Conservation (phyloP, 805 yeast genomes). For the Candida manassasensis region DNA sequence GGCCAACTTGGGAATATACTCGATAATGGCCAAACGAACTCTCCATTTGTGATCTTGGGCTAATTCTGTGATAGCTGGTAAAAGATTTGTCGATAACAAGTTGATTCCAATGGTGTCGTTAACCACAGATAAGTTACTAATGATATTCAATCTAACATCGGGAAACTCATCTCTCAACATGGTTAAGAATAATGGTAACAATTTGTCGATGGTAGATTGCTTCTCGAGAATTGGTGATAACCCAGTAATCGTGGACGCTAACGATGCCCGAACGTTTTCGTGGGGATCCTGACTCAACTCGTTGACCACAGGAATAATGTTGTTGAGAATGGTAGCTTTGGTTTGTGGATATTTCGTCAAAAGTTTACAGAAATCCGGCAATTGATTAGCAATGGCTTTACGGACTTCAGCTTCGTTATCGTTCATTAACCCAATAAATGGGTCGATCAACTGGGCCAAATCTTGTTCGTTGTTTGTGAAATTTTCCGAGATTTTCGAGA, state of each 20-base stretch:
- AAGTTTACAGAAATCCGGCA: conserved; percentile 66
- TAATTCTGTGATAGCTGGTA: conserved; percentile 93
- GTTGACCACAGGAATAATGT: conserved; percentile 78
- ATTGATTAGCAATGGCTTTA: conserved; percentile 87
- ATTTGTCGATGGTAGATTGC: conserved; percentile 73
- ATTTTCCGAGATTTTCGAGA: conserved; percentile 64
- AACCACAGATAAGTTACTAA: conserved; percentile 85
- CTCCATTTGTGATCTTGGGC: conserved; percentile 98
- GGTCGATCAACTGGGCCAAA: conserved; percentile 57
- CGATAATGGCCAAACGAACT: conserved; percentile 93
- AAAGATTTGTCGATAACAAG: conserved; percentile 73
- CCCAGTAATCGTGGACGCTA: conserved; percentile 83
- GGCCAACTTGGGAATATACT: conserved; percentile 91
- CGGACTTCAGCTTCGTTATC: conserved; percentile 97
- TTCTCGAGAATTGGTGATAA: conserved; percentile 82
- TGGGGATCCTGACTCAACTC: conserved; percentile 84
- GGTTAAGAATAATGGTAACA: conserved; percentile 82
- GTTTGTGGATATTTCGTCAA: conserved; percentile 33
- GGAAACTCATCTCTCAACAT: conserved; percentile 97
- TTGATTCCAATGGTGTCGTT: conserved; percentile 94
- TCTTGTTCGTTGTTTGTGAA: conserved; percentile 56
- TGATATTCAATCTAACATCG: conserved; percentile 91
- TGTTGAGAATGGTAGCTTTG: conserved; percentile 51
- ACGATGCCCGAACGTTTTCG: conserved; percentile 88
- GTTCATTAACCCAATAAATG: conserved; percentile 72